A percentile compares a stretch with the other conserved stretches of the same genome.
Evolutionary conservation across 139 green algal species (phyloP).

Genomic region (Micromonas commoda): DNA sequence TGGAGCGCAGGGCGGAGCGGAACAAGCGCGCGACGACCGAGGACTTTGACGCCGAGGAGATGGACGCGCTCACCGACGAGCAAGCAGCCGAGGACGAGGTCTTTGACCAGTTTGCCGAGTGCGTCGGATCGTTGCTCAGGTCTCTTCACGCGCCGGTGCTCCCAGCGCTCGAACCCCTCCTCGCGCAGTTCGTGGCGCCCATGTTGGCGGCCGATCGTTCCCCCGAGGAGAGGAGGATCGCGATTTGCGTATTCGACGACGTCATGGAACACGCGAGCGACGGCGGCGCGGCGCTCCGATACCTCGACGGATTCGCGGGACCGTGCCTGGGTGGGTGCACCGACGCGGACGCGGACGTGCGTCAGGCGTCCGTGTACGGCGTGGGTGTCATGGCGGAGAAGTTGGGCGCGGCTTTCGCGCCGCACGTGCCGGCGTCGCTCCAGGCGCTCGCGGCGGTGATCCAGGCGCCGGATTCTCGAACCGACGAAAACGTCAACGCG

Average conservation of each 20-base stretch:
- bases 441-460: slow-evolving; percentile 11
- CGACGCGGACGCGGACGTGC: slow-evolving; percentile 17
- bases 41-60: slow-evolving; percentile 95
- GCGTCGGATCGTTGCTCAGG: slow-evolving; percentile 65
- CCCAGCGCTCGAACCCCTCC: slow-evolving; percentile 73
- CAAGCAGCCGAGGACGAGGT: slow-evolving; percentile 85
- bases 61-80: slow-evolving; percentile 80
- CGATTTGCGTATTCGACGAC: slow-evolving; percentile 27
- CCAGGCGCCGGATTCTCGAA: not conserved
- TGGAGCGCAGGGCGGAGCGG: slow-evolving; percentile 43
- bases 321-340: slow-evolving; percentile 7
- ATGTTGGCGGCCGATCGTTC: slow-evolving; percentile 3
- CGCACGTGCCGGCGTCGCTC: not conserved
- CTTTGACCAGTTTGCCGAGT: slow-evolving; percentile 56
- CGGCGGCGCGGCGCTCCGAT: slow-evolving; percentile 10
- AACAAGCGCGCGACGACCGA: slow-evolving; percentile 53
- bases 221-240: slow-evolving; percentile 14
- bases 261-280: slow-evolving; percentile 23
- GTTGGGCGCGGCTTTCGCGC: not conserved
- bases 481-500: slow-evolving; percentile 20
- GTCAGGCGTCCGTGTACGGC: slow-evolving; percentile 26
- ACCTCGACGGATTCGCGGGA: not conserved
- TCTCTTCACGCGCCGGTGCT: slow-evolving; percentile 66
- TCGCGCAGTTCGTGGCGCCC: slow-evolving; percentile 61
- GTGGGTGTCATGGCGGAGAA: slow-evolving; percentile 8